These are phyloP conservation scores for Entomophthora muscae DNA, from an alignment of 371 early-diverging fungal species.

Conservation along the genomic window DNA sequence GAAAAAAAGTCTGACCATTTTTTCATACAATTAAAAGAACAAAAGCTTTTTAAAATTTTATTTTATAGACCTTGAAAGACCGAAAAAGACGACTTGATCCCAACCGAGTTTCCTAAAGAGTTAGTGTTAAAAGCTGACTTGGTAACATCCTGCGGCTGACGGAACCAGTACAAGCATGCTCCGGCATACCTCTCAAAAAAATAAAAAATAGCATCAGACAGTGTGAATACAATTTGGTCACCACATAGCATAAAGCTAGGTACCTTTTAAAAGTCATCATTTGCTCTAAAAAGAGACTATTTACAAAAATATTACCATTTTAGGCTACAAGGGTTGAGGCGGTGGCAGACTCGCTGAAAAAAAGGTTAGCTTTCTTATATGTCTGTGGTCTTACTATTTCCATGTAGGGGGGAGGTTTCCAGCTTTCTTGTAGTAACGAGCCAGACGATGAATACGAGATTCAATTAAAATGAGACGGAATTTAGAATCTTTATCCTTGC, in stretches of 20 bases:
- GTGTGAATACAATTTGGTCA: background rate
- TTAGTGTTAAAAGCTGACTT: background rate
- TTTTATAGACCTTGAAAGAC: no score
- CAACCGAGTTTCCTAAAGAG: no score
- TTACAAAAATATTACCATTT: no score
- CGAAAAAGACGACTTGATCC: no score
- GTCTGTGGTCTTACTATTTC: slow-evolving; percentile 69
- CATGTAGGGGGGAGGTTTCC: slow-evolving; percentile 97
- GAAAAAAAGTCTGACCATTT: no score
- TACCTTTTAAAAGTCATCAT: background rate
- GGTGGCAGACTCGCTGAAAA: slow-evolving; percentile 65
- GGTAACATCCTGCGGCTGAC: background rate
- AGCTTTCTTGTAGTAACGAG: slow-evolving; percentile 98
- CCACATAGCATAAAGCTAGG: background rate
- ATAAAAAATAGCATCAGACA: background rate
- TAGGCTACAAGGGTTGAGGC: slow-evolving; percentile 68
- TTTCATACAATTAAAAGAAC: no score
- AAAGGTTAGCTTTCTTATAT: slow-evolving; percentile 8
- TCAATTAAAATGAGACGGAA: slow-evolving; percentile 98
- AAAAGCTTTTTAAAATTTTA: no score
- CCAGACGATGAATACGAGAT: slow-evolving; percentile 97
- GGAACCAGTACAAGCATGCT: background rate
- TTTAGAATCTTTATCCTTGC: slow-evolving; percentile 99
- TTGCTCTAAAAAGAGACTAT: background rate
- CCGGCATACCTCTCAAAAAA: background rate